Base-by-base conservation (phyloP, 1,139 yeast species). In the Blastobotrys proliferans region DNA sequence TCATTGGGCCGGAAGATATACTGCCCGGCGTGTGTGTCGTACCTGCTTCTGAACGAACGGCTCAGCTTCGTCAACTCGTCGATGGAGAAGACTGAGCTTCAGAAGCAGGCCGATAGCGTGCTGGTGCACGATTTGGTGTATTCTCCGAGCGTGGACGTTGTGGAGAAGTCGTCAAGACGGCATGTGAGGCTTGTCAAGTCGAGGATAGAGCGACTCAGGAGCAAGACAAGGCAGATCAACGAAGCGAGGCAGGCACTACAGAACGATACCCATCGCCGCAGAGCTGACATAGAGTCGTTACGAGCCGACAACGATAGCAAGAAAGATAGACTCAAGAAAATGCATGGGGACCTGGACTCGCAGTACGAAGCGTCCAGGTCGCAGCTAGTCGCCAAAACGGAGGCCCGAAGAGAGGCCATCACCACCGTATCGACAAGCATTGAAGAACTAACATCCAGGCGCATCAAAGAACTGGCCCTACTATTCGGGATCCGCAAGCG, bases 1-100 rank as follows among this genome's bases (percentile, higher is more conserved):
- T 42, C 47, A 22, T 28, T 31, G 35, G 42, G 51, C 26, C 46
- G 48, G 25, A 50, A 48, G 37, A 53, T 61, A 16, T 48, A 48
- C 32, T 61, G 65, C 41, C 54, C 58, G 13, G 49, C 61, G 8
- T 61, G 65, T 43, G 57, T 62, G 6, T 49, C 58, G 18, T 51
- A 50, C 27, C 44, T 52, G 18, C 39, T 53, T 3, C 44, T 61
- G 38, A 56, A 60, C 11, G 49, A 54, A 22, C 57, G 61, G 16
- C 52, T 61, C 46, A 56, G 57, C 34, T 54, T 60, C 22, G 48
- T 60, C 17, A 59, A 61, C 44, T 54, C 58, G 19, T 43, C 44
- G 46, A 46, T 51, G 31, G 60, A 60, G 44, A 51, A 56, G 17
- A 48, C 55, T 5, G 44, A 48, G 19, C 49, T 59, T 24, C 48